These are phyloP conservation scores for Lyophyllum decastes DNA, from an alignment of 768 basidiomycete species.

Conservation along the genomic window DNA sequence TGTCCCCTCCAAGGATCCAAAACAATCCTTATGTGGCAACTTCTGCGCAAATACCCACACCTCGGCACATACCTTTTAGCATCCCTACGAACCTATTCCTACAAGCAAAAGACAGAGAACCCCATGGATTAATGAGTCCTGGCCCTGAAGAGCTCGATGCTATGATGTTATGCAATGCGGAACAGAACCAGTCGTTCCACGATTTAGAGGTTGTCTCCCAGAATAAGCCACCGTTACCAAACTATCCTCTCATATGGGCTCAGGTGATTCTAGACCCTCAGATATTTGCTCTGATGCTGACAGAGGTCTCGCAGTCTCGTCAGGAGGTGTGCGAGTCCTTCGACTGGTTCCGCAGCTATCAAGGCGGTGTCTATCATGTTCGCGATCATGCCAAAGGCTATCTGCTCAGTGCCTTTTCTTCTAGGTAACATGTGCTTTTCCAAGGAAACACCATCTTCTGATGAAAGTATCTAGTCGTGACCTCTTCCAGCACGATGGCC, in stretches of 20 bases:
- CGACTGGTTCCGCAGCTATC: constrained; percentile 75
- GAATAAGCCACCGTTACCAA: constrained; percentile 24
- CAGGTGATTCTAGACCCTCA: constrained; percentile 27
- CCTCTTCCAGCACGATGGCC: constrained; percentile 61
- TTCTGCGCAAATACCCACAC: background rate
- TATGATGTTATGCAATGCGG: background rate
- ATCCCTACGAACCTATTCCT: background rate
- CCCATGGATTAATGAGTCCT: background rate
- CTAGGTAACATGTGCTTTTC: constrained; percentile 45
- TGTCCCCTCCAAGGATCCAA: background rate
- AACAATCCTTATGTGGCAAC: background rate
- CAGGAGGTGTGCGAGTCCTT: constrained; percentile 85
- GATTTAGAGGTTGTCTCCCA: background rate
- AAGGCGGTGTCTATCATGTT: constrained; percentile 74
- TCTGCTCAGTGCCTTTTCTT: constrained; percentile 69
- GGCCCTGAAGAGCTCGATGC: background rate
- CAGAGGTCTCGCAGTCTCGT: constrained; percentile 52
- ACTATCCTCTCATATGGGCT: constrained; percentile 45
- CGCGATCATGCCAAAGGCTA: constrained; percentile 71
- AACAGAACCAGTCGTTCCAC: background rate
- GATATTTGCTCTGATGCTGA: background rate
- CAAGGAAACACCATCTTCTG: background rate
- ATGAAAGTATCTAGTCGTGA: constrained; percentile 56
- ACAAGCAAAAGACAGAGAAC: background rate
- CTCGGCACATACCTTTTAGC: background rate